Percentiles rank a stretch among this genome's conserved stretches.
Conservation (phyloP, 306 rosid species). For the Luffa acutangula region DNA sequence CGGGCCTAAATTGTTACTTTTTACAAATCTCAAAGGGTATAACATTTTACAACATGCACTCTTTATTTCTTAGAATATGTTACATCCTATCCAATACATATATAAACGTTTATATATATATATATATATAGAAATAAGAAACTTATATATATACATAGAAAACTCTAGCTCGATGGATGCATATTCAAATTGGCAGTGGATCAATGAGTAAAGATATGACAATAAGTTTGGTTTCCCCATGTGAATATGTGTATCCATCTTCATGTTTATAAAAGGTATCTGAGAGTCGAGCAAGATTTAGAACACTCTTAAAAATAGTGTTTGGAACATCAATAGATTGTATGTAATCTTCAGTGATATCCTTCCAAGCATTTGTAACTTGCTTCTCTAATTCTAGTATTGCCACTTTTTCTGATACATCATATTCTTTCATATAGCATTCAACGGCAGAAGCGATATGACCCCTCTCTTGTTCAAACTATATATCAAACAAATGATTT, state of each 20-base stretch:
- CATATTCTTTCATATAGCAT: conserved; percentile 7
- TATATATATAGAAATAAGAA: too few species aligned
- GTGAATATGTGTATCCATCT: neutral
- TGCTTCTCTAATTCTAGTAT: neutral
- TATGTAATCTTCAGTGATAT: neutral
- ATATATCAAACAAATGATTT: neutral
- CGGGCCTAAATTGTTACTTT: too few species aligned
- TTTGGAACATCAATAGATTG: neutral
- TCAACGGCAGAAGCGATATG: neutral
- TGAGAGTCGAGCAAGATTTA: neutral
- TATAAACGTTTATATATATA: too few species aligned
- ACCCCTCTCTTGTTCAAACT: conserved; percentile 9
- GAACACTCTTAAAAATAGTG: neutral
- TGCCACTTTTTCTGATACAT: neutral
- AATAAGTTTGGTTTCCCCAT: neutral
- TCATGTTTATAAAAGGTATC: neutral
- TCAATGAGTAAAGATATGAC: neutral
- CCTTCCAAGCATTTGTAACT: conserved; percentile 6
- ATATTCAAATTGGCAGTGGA: neutral
- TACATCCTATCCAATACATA: too few species aligned
- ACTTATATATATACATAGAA: too few species aligned
- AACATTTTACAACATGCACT: too few species aligned
- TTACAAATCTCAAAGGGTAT: too few species aligned
- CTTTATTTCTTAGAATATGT: too few species aligned
- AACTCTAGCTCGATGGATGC: neutral